phyloP scores from a whole-genome alignment of 495 filamentous ascomycete species.

The Hyaloscypha finlandica region DNA sequence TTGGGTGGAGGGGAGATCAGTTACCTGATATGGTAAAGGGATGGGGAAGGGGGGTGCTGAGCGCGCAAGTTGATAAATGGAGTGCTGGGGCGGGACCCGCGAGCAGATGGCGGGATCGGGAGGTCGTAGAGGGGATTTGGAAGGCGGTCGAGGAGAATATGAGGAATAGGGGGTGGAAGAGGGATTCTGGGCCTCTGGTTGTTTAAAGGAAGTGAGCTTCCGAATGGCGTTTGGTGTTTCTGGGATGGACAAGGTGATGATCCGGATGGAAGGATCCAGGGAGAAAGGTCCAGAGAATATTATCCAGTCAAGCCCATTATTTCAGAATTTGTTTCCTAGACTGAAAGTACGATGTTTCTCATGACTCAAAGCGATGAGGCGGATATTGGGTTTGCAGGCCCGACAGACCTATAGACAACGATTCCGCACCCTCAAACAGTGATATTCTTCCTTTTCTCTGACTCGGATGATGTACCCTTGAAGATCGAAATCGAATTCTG shows the following conservation, averaged over 20 bases:
- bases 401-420: neutral
- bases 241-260: neutral
- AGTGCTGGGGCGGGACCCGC: slow-evolving; percentile 47
- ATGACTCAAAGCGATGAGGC: no score
- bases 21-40: slow-evolving; percentile 72
- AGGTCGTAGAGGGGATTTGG: slow-evolving; percentile 95
- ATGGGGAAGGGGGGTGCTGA: slow-evolving; percentile 83
- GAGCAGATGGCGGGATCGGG: slow-evolving; percentile 85
- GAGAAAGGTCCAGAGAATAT: neutral
- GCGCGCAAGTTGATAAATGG: slow-evolving; percentile 78
- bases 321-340: neutral
- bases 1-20: slow-evolving; percentile 88
- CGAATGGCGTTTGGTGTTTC: neutral
- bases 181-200: slow-evolving; percentile 56
- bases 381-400: neutral
- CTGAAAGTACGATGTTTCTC: neutral
- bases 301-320: neutral
- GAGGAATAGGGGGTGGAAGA: slow-evolving; percentile 80
- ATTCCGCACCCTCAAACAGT: neutral
- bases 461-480: neutral
- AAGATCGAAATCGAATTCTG: neutral
- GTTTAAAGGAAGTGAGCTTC: neutral
- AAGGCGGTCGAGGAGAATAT: slow-evolving; percentile 85
- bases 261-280: neutral
- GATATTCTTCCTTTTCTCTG: neutral